Base-by-base conservation (phyloP, 2,329 filamentous ascomycete species). In the Fusarium bulbicola region DNA sequence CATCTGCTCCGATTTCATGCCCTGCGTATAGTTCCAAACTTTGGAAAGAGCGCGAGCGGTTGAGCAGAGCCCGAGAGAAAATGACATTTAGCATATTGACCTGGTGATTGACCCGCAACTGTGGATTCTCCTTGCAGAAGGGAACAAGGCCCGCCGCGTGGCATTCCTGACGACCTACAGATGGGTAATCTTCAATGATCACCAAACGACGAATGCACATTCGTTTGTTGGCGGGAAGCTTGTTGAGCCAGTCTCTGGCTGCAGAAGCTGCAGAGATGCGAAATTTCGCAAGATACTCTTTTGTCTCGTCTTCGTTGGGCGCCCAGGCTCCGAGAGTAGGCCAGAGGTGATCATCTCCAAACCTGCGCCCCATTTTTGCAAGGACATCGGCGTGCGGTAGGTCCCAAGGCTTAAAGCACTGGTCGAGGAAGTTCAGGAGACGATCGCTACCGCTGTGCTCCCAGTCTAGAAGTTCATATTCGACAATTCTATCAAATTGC, bases 281-380 rank as follows among this genome's bases (percentile, higher is more conserved):
- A 28, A 45, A 61, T 26, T 46, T 72, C 15, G 14, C 12, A 6
- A 5, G 21, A n/a, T 45, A 34, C 16, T 30, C 32, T 10, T n/a
- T 0, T n/a, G 6, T 58, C 0, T 37, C 10, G n/a, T 1, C 2
- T 9, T 2, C 0, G 4, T 14, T 28, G 11, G 18, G 20, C 18
- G 2, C 0, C 54, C 54, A 58, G 14, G 1, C 3, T 1, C 1
- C 4, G 11, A 58, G 10, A 1, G 5, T 47, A 18, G 10, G 3
- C 63, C 59, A 63, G 2, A 54, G 18, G 7, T 1, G 11, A 32
- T 45, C 20, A 13, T 56, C 63, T 1, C 9, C 3, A 1, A 30
- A 18, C 21, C 16, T 36, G 4, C 9, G 8, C 20, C 24, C 14
- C 10, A 37, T 46, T 4, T 14, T 10, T 5, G 40, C 1, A 2